A percentile compares a stretch with the other conserved stretches of the same genome.
phyloP scores from a whole-genome alignment of 345 rosid genomes.

The Anacardium occidentale region DNA sequence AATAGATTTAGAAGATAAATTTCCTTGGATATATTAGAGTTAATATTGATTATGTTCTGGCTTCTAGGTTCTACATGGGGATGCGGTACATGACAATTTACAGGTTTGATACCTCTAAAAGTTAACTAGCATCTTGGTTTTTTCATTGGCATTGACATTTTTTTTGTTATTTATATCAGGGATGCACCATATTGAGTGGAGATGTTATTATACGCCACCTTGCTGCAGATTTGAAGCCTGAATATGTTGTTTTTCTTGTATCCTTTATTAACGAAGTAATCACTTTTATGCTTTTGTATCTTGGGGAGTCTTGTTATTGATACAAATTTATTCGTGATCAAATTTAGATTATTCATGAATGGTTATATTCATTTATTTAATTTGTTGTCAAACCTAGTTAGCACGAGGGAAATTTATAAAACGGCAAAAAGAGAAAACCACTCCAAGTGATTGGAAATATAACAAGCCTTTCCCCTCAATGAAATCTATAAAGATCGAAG shows the following conservation, averaged over 20 bases:
- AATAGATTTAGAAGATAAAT: neutral
- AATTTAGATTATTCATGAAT: neutral
- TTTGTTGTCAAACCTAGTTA: too few species aligned
- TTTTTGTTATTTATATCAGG: conserved; percentile 39
- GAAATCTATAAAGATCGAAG: too few species aligned
- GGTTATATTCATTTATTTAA: neutral
- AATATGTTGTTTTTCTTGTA: conserved; percentile 90
- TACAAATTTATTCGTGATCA: neutral
- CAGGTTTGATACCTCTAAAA: conserved; percentile 43
- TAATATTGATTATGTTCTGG: conserved; percentile 9
- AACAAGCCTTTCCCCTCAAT: too few species aligned
- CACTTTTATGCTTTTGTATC: neutral
- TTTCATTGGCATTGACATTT: conserved; percentile 13
- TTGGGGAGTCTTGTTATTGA: neutral
- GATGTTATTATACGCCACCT: conserved; percentile 89
- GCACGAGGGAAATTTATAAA: too few species aligned
- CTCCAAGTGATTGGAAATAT: too few species aligned
- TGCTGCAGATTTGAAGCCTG: conserved; percentile 72
- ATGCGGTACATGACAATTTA: conserved; percentile 75
- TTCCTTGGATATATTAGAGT: conserved; percentile 4
- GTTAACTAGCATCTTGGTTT: neutral
- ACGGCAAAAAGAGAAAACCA: too few species aligned
- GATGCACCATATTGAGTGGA: conserved; percentile 92
- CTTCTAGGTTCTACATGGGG: conserved; percentile 89
- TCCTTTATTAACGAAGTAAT: conserved; percentile 37